Conservation (phyloP, 179 eudicot species). For the Vitellaria paradoxa region DNA sequence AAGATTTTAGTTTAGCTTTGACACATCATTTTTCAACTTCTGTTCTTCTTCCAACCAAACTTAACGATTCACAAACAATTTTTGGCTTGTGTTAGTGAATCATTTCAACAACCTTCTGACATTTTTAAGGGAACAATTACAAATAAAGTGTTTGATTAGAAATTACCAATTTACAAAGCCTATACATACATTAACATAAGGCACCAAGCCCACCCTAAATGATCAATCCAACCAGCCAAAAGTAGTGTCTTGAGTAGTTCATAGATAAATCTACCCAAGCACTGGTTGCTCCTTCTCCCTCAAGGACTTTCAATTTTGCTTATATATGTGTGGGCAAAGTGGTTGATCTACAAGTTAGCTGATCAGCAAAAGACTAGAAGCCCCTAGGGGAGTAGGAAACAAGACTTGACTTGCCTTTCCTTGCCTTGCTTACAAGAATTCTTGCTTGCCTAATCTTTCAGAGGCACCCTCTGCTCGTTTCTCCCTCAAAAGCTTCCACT, state of each 20-base stretch:
- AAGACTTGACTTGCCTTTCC: neutral
- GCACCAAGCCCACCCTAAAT: neutral
- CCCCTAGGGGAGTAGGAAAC: conserved; percentile 17
- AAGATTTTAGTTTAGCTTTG: too few species aligned
- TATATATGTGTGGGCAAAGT: too few species aligned
- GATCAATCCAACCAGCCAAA: neutral
- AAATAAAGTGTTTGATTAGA: too few species aligned
- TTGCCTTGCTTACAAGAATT: neutral
- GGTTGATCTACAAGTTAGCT: neutral
- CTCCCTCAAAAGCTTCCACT: conserved; percentile 17
- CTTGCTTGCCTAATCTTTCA: neutral
- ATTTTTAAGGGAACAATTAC: too few species aligned
- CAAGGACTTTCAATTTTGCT: conserved; percentile 15
- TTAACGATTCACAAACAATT: too few species aligned
- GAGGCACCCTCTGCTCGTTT: conserved; percentile 10
- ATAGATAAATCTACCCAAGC: neutral
- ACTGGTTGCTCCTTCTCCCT: conserved; percentile 15
- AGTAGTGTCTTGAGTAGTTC: neutral
- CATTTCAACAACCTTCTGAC: too few species aligned
- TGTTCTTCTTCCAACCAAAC: too few species aligned
- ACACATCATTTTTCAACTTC: too few species aligned
- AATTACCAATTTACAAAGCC: too few species aligned
- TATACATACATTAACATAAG: neutral
- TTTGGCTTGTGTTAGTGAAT: too few species aligned
- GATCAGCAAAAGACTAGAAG: conserved; percentile 8